Base-by-base conservation (phyloP, 2,329 filamentous ascomycete genomes). In the Tolypocladium ophioglossoides region DNA sequence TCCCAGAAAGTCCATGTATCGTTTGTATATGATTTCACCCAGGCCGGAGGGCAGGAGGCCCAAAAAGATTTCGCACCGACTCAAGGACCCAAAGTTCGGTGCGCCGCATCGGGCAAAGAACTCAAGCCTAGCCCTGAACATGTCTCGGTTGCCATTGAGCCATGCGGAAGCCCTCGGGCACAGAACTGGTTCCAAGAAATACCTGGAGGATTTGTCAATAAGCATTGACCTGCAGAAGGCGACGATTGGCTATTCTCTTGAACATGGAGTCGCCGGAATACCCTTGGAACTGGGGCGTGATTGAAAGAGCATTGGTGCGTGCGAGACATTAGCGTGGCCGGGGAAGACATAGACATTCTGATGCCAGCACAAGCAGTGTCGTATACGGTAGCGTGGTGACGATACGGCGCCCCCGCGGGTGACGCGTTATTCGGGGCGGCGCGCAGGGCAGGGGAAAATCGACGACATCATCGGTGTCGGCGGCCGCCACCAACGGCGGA, bases 41-140 rank as follows among this genome's bases (percentile, higher is more conserved):
- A 80, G 68, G 6, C 70, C 69, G 34, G 73, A 74, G 2, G 77
- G 77, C 2, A 70, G 62, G 50, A 84, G 74, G 55, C 81, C 80
- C 55, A 85, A 83, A 61, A 84, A 85, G 1, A 77, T 73, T 56
- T 84, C 80, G 61, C 82, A 85, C 53, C 81, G 78, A 84, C 1
- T 82, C 82, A 2, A 84, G 69, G 0, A 80, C 82, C 66, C 83
- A 85, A 0, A 83, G 75, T 62, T 85, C 82, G 0, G 82, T 1
- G 66, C 66, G 3, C 68, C 68, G 32, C 55, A 24, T 12, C 58
- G 59, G 0, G 56, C 59, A 34, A 65, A 64, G 27, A 62, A 55
- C 27, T 61, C 51, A 1, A 67, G 59, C 3, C 68, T 64, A 9
- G 57, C 48, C 5, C 58, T 55, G 16, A 70, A 58, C 1, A 70